Percentiles rank a stretch among this genome's conserved stretches.
Conservation (phyloP, 2,329 filamentous ascomycete genomes). For the Epichloe scottii region DNA sequence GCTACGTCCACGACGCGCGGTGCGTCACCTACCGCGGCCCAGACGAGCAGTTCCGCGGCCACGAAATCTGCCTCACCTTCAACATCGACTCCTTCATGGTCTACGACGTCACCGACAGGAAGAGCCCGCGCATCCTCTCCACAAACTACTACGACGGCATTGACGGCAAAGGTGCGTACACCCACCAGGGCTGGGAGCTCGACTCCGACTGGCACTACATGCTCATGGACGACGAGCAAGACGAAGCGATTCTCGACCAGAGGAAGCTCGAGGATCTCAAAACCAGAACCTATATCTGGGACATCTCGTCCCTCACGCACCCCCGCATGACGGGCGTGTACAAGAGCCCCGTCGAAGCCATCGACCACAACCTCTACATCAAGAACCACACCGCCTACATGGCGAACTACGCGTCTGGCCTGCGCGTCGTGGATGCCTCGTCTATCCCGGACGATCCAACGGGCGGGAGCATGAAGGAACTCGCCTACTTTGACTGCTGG, state of each 20-base stretch:
- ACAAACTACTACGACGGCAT: conserved; percentile 37
- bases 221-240: conserved; percentile 40
- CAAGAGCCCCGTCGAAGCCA: conserved; percentile 23
- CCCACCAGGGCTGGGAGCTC: conserved; percentile 42
- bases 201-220: conserved; percentile 28
- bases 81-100: conserved; percentile 37
- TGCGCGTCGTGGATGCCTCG: conserved; percentile 24
- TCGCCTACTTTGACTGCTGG: conserved; percentile 34
- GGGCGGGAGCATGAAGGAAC: conserved; percentile 26
- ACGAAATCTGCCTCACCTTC: conserved; percentile 40
- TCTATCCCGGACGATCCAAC: conserved; percentile 23
- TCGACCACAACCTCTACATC: conserved; percentile 36
- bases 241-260: conserved; percentile 31
- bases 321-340: conserved; percentile 28
- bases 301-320: conserved; percentile 26
- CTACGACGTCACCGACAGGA: conserved; percentile 32
- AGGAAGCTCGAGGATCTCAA: conserved; percentile 18
- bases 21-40: conserved; percentile 41
- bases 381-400: conserved; percentile 29
- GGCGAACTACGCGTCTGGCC: conserved; percentile 35
- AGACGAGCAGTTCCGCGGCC: conserved; percentile 25
- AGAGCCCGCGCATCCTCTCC: conserved; percentile 31
- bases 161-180: conserved; percentile 29
- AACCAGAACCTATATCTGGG: conserved; percentile 35
- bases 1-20: conserved; percentile 40